A percentile compares a stretch with the other conserved stretches of the same genome.
These are phyloP conservation scores for Podospora conica DNA, from an alignment of 495 filamentous ascomycete genomes.

Conservation along the genomic window DNA sequence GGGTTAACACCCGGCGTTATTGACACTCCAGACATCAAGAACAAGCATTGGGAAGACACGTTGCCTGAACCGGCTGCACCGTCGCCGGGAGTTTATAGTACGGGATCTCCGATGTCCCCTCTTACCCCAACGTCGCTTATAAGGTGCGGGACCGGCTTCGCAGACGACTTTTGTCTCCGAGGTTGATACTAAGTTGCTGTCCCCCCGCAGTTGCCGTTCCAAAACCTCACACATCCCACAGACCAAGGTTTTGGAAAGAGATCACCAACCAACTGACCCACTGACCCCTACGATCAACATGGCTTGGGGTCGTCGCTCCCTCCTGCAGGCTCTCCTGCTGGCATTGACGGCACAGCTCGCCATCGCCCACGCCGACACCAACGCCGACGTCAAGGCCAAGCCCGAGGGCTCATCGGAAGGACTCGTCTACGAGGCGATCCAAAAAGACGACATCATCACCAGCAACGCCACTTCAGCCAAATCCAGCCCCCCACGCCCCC, in stretches of 20 bases:
- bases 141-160: not conserved
- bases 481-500: constrained; percentile 3
- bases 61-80: not conserved
- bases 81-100: not conserved
- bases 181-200: not conserved
- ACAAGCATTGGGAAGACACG: not conserved
- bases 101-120: not conserved
- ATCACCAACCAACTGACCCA: not conserved
- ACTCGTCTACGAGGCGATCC: constrained; percentile 25
- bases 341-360: constrained; percentile 7
- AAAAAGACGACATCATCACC: constrained; percentile 22
- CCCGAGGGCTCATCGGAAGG: constrained; percentile 14
- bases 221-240: not conserved
- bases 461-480: constrained; percentile 18
- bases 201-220: not conserved
- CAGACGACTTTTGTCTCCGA: not conserved
- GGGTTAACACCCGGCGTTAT: not conserved
- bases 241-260: not conserved
- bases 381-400: constrained; percentile 6
- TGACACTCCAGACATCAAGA: not conserved
- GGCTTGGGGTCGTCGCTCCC: constrained; percentile 16
- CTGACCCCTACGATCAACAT: constrained; percentile 4
- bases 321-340: constrained; percentile 17
- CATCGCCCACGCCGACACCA: constrained; percentile 4
- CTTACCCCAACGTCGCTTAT: not conserved